A percentile compares a stretch with the other conserved stretches of the same genome.
Conservation (phyloP, 176 grass and related monocot species). For the Saccharum spontaneum region DNA sequence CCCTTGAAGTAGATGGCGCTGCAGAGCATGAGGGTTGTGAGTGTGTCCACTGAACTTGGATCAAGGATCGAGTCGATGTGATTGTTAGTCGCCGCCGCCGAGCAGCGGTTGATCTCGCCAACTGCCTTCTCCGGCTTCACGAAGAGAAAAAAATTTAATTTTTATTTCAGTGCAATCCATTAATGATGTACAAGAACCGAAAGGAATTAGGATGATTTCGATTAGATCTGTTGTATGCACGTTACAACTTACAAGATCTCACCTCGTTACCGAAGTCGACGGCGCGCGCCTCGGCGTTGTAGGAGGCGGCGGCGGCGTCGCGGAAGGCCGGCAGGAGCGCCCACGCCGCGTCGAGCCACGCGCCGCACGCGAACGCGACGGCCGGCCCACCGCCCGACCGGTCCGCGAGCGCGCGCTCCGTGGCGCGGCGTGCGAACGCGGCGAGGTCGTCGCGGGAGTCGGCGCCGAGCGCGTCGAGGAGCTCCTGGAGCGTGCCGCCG, state of each 20-base stretch:
- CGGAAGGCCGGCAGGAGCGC: not conserved
- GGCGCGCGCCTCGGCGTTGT: not conserved
- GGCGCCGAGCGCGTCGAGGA: not conserved
- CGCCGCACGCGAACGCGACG: not conserved
- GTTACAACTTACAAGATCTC: no score
- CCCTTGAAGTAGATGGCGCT: constrained; percentile 7
- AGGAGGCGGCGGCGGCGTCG: not conserved
- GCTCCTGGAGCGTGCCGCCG: not conserved
- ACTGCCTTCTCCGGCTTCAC: not conserved
- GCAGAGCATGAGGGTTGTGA: not conserved
- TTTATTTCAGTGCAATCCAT: not conserved
- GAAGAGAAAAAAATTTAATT: not conserved
- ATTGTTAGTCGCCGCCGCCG: not conserved
- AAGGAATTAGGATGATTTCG: not conserved
- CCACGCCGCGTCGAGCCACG: not conserved
- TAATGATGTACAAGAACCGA: not conserved
- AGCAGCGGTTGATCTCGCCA: not conserved
- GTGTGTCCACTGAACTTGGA: not conserved
- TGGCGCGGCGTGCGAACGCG: not conserved
- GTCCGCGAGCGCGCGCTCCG: not conserved
- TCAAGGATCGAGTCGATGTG: not conserved
- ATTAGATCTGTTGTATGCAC: not conserved
- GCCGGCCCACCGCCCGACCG: not conserved
- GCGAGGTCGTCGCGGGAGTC: not conserved
- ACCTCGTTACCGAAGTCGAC: not conserved